These are phyloP conservation scores for Sisymbrium irio DNA, from an alignment of 345 rosid genomes.

Conservation along the genomic window DNA sequence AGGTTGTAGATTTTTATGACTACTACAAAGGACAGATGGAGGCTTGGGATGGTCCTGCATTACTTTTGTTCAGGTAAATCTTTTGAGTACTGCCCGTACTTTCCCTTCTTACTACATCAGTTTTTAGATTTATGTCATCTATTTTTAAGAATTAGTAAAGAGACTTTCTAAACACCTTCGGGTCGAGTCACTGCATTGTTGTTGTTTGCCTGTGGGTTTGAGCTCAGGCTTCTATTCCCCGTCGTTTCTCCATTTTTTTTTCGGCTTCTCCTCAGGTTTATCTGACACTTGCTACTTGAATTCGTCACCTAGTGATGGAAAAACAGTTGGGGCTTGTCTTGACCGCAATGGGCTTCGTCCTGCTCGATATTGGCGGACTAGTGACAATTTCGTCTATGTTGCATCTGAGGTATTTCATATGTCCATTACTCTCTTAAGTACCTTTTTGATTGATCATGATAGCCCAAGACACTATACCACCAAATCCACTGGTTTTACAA, in stretches of 20 bases:
- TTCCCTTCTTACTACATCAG: not conserved
- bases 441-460: slow-evolving; percentile 12
- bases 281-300: slow-evolving; percentile 41
- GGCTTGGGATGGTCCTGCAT: slow-evolving; percentile 99
- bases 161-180: not conserved
- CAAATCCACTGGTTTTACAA: slow-evolving; percentile 4
- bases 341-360: slow-evolving; percentile 99
- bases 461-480: not conserved
- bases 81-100: not conserved
- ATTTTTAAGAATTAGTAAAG: not conserved
- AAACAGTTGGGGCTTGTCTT: slow-evolving; percentile 98
- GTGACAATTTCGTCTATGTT: slow-evolving; percentile 91
- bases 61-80: slow-evolving; percentile 87
- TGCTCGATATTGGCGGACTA: slow-evolving; percentile 95
- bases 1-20: slow-evolving; percentile 92
- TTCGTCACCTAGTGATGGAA: slow-evolving; percentile 82
- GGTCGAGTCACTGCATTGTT: slow-evolving; percentile 6
- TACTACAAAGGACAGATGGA: slow-evolving; percentile 99
- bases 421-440: not conserved
- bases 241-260: slow-evolving; percentile 24
- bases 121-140: not conserved
- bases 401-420: slow-evolving; percentile 84
- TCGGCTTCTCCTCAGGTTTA: slow-evolving; percentile 26
- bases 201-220: slow-evolving; percentile 22
- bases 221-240: slow-evolving; percentile 19